These are phyloP conservation scores for Marvania coccoides DNA, from an alignment of 139 green algal genomes.

Conservation along the genomic window DNA sequence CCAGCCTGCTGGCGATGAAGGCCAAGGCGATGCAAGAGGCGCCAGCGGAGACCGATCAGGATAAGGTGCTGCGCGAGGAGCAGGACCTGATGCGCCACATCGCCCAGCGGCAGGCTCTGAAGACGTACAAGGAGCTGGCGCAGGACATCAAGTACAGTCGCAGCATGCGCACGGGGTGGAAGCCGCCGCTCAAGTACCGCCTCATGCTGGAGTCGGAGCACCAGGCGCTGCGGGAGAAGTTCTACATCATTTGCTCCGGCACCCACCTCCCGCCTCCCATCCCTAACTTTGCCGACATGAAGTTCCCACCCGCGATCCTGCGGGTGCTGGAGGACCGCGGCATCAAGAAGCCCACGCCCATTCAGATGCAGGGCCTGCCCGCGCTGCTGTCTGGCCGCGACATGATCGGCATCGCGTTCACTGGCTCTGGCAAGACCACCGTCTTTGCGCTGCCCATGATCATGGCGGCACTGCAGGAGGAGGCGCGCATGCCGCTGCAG, in stretches of 20 bases:
- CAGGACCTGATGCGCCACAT: constrained; percentile 80
- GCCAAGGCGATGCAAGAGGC: constrained; percentile 48
- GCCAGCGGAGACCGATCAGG: constrained; percentile 52
- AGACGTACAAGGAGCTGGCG: constrained; percentile 88
- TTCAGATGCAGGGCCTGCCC: constrained; percentile 94
- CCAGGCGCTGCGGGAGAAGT: constrained; percentile 71
- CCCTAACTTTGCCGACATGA: constrained; percentile 69
- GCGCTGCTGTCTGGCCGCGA: constrained; percentile 86
- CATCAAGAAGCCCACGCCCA: constrained; percentile 87
- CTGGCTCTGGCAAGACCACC: constrained; percentile 93
- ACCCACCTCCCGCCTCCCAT: constrained; percentile 81
- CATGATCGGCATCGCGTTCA: constrained; percentile 99
- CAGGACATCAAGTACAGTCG: constrained; percentile 69
- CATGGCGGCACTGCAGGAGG: constrained; percentile 72
- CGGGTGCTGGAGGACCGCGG: constrained; percentile 64
- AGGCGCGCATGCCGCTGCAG: constrained; percentile 43
- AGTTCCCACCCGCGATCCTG: constrained; percentile 56
- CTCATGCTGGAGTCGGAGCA: constrained; percentile 52
- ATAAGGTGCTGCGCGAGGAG: constrained; percentile 75
- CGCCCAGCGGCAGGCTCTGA: constrained; percentile 82
- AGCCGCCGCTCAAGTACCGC: constrained; percentile 72
- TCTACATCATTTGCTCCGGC: constrained; percentile 87
- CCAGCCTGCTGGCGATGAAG: constrained; percentile 55
- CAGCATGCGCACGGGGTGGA: constrained; percentile 85
- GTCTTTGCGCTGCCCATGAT: constrained; percentile 91